Evolutionary conservation across 1,284 basidiomycete genomes (phyloP), one percentile per base, ranked within the genome.

Genomic region (Irpex lacteus): DNA sequence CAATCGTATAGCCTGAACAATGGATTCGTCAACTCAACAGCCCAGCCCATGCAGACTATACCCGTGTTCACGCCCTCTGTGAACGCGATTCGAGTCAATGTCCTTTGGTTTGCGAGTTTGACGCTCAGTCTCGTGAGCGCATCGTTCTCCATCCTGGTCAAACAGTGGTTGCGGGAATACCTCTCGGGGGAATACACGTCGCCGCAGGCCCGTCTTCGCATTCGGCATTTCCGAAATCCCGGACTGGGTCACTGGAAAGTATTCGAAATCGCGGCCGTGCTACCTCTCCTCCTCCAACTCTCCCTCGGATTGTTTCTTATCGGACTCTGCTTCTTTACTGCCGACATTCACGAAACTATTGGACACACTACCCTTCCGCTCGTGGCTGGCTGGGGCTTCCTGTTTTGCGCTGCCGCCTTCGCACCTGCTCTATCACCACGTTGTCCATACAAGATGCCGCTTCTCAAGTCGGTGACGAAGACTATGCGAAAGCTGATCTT

Each of bases 51-150:
- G 5, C 15, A 52, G 13, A 34, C 36, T 21, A 21, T 53, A 34
- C 21, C 32, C 7, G 13, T 26, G 5, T 57, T 58, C 32, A n/a
- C 55, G n/a, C 63, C 63, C 2, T 7, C 55, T 13, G 9, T 13
- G 15, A 40, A 34, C 13, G 60, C 60, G 4, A 56, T 65, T 11
- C 60, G 44, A 18, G 55, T 65, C 49, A 65, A 65, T 32, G 60
- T 57, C 13, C 60, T 65, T 9, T 65, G 63, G 63, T 65, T 65
- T 21, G 55, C 63, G 6, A 65, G 63, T 21, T 37, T 65, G 21
- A 62, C 60, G 44, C 21, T 44, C 49, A 62, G 60, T 50, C 50
- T 65, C 11, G 50, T 63, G 34, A 63, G 56, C 19, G 62, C 62
- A 8, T 63, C 62, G 8, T 54, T 63, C n/a, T 56, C 40, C 47